phyloP scores from a whole-genome alignment of 352 stramenopile species.

The Phytophthora sp. region DNA sequence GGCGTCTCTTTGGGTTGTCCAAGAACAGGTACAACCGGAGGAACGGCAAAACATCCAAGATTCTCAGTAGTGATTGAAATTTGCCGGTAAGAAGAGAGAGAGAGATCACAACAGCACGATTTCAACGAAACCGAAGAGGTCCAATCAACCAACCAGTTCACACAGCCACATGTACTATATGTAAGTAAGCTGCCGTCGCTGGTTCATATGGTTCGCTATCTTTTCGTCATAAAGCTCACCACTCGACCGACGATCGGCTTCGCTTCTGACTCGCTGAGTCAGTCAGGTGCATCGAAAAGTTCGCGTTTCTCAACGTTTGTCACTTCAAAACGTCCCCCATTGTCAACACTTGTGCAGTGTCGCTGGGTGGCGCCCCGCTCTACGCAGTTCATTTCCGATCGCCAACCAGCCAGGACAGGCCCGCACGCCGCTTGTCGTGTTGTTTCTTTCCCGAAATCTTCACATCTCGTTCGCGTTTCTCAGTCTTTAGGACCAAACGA shows the following conservation, averaged over 20 bases:
- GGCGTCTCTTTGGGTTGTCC: too few species aligned
- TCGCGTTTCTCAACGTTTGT: too few species aligned
- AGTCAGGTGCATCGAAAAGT: slow-evolving; percentile 19
- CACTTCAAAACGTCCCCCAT: slow-evolving; percentile 18
- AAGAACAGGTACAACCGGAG: too few species aligned
- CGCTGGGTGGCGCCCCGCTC: neutral
- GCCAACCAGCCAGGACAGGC: slow-evolving; percentile 20
- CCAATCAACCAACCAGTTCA: neutral
- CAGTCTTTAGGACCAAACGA: slow-evolving; percentile 18
- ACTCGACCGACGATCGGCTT: slow-evolving; percentile 7
- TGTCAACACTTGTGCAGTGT: slow-evolving; percentile 23
- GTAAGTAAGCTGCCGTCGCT: too few species aligned
- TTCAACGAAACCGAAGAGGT: slow-evolving; percentile 18
- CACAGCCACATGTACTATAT: too few species aligned
- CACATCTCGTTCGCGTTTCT: slow-evolving; percentile 26
- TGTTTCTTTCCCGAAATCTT: slow-evolving; percentile 29
- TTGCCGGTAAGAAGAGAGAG: slow-evolving; percentile 1
- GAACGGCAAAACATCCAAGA: neutral
- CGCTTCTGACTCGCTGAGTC: slow-evolving; percentile 28
- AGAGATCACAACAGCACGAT: slow-evolving; percentile 17
- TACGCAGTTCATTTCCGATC: slow-evolving; percentile 20
- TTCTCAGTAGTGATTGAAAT: neutral
- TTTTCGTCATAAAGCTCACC: neutral
- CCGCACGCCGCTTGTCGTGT: slow-evolving; percentile 19
- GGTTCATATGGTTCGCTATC: too few species aligned